Conservation (phyloP, 257 asterid species). For the Fraxinus americana region DNA sequence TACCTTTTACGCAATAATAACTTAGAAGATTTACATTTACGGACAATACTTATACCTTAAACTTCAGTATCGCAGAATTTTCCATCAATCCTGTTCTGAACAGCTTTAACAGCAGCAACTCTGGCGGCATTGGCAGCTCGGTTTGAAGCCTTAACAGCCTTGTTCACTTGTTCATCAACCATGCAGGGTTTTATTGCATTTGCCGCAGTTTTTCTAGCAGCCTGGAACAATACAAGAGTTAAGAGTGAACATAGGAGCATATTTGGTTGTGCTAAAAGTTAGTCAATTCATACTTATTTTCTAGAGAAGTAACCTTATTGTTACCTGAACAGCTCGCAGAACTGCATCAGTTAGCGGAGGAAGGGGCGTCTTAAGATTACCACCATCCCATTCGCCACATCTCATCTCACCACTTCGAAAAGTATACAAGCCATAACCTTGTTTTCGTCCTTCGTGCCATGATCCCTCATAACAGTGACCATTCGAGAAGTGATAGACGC, state of each 20-base stretch:
- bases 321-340: constrained; percentile 71
- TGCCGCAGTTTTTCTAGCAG: constrained; percentile 71
- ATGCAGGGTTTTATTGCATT: constrained; percentile 45
- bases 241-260: neutral
- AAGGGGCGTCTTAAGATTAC: constrained; percentile 52
- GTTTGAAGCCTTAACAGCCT: constrained; percentile 61
- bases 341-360: constrained; percentile 46
- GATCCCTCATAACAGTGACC: constrained; percentile 93
- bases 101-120: constrained; percentile 67
- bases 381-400: constrained; percentile 85
- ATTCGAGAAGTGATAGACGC: constrained; percentile 77
- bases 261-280: neutral
- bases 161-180: constrained; percentile 78
- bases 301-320: neutral
- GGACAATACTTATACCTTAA: constrained; percentile 16
- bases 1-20: constrained; percentile 16
- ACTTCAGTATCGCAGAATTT: constrained; percentile 45
- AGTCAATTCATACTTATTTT: neutral
- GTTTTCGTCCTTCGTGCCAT: constrained; percentile 95
- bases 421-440: constrained; percentile 78
- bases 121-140: constrained; percentile 67
- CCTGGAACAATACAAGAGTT: constrained; percentile 40
- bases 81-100: constrained; percentile 49
- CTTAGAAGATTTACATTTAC: constrained; percentile 34
- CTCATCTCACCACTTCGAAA: constrained; percentile 59